Percentiles rank a stretch among this genome's conserved stretches.
phyloP scores from a whole-genome alignment of 208 protist genomes.

The Leishmania martiniquensis region DNA sequence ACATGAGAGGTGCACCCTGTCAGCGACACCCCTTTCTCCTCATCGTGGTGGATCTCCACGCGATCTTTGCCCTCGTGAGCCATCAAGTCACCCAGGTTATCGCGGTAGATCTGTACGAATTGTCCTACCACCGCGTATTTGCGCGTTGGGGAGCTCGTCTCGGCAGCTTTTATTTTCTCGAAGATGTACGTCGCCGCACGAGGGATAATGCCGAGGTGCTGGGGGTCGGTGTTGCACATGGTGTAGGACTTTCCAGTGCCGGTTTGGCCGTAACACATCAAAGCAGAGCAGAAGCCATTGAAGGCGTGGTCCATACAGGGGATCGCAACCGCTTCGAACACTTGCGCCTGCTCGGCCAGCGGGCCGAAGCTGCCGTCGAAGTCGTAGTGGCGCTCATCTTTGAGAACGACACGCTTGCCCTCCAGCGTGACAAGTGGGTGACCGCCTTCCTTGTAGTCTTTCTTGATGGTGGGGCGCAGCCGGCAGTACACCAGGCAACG shows the following conservation, averaged over 20 bases:
- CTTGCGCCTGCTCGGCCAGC: constrained; percentile 65
- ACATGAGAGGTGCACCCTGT: constrained; percentile 70
- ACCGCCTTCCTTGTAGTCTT: constrained; percentile 72
- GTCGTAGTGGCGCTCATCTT: constrained; percentile 85
- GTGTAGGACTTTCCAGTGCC: constrained; percentile 93
- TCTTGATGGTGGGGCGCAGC: constrained; percentile 68
- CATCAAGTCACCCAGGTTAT: constrained; percentile 88
- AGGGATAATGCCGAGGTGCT: constrained; percentile 88
- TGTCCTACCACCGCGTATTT: constrained; percentile 63
- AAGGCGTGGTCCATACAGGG: constrained; percentile 88
- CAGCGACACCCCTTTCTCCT: constrained; percentile 71
- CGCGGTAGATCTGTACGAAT: constrained; percentile 93
- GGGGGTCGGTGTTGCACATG: constrained; percentile 87
- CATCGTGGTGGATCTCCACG: constrained; percentile 81
- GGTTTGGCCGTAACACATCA: constrained; percentile 95
- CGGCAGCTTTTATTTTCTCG: constrained; percentile 40
- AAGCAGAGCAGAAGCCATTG: constrained; percentile 84
- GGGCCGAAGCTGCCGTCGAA: constrained; percentile 85
- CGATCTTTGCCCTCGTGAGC: constrained; percentile 59
- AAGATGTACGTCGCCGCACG: constrained; percentile 80
- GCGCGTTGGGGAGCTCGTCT: constrained; percentile 24
- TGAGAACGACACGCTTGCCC: constrained; percentile 66
- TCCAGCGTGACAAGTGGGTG: constrained; percentile 57
- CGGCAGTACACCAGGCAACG: constrained; percentile 87
- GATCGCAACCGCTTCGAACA: constrained; percentile 80